Conservation (phyloP, 805 yeast species). For the Candida montana region DNA sequence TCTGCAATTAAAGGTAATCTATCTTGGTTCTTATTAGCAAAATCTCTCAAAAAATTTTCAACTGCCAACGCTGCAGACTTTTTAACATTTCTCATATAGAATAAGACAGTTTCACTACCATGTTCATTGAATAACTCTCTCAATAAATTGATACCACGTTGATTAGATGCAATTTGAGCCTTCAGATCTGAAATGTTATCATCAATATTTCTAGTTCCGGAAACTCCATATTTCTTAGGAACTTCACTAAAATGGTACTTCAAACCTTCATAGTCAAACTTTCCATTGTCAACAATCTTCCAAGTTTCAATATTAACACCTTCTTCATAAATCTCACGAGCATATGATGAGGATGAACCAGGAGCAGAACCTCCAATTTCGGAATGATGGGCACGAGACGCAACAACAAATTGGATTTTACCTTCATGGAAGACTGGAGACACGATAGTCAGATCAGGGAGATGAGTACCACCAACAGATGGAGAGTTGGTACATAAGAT, state of each 20-base stretch:
- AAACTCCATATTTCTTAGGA: conserved; percentile 47
- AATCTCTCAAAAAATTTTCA: conserved; percentile 28
- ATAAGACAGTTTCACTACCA: conserved; percentile 35
- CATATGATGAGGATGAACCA: conserved; percentile 52
- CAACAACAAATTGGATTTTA: conserved; percentile 45
- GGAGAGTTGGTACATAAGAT: conserved; percentile 40
- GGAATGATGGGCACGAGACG: conserved; percentile 58
- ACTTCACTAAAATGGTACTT: conserved; percentile 38
- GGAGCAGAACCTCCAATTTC: conserved; percentile 60
- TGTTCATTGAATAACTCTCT: conserved; percentile 39
- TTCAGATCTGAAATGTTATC: conserved; percentile 48
- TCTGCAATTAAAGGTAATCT: conserved; percentile 35
- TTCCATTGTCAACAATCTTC: conserved; percentile 43
- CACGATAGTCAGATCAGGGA: conserved; percentile 50
- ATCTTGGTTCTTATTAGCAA: conserved; percentile 38
- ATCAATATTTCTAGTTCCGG: conserved; percentile 48
- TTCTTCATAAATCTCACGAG: conserved; percentile 48
- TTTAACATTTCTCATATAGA: conserved; percentile 43
- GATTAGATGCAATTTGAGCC: conserved; percentile 48
- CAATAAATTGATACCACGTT: conserved; percentile 43
- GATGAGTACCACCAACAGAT: conserved; percentile 41
- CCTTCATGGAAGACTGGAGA: conserved; percentile 49
- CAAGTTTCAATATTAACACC: conserved; percentile 52
- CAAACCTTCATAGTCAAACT: conserved; percentile 49
- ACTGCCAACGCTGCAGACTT: conserved; percentile 44